Evolutionary conservation across 2,329 filamentous ascomycete species (phyloP), one percentile per base, ranked within the genome.

Genomic region (Curvularia sp.): DNA sequence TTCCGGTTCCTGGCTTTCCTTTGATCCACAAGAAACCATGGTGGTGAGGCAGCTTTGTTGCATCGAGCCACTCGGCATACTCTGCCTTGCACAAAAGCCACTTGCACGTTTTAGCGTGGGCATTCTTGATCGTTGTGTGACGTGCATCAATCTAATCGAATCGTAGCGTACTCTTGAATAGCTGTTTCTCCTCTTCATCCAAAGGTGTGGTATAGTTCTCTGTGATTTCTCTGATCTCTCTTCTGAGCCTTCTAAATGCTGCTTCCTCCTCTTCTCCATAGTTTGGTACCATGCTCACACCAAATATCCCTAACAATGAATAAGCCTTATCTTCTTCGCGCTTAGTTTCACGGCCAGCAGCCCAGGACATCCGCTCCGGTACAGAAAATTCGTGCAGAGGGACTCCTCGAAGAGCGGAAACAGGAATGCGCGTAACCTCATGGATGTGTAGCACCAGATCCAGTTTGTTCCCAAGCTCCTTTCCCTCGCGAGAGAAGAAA

Each of bases 211-310:
- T n/a, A n/a, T n/a, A n/a, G n/a, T n/a, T n/a, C n/a, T n/a, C n/a
- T n/a, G n/a, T n/a, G n/a, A 34, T 34, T 15, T 34, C 15, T 34
- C 3, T 34, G 12, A 34, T 34, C 6, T 34, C 30, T 6, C 15
- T 34, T 34, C 15, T 10, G 12, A 34, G 30, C 15, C 30, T 1
- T 10, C 12, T 34, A 15, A 34, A 34, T 5, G 30, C 10, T 13
- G 12, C n/a, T n/a, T 36, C 32, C n/a, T 7, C 32, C 13, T 36
- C 32, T n/a, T 15, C 32, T 4, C n/a, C 32, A 36, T n/a, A n/a
- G 32, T 12, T 15, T 36, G 61, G 48, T 2, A 57, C 49, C 32
- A 36, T 36, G 8, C n/a, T 36, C 5, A 36, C n/a, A 15, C 32
- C 32, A 36, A 36, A 15, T n/a, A 36, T 36, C 15, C 32, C 32